phyloP scores from a whole-genome alignment of 768 basidiomycete genomes.

The Lactifluus piperatus region DNA sequence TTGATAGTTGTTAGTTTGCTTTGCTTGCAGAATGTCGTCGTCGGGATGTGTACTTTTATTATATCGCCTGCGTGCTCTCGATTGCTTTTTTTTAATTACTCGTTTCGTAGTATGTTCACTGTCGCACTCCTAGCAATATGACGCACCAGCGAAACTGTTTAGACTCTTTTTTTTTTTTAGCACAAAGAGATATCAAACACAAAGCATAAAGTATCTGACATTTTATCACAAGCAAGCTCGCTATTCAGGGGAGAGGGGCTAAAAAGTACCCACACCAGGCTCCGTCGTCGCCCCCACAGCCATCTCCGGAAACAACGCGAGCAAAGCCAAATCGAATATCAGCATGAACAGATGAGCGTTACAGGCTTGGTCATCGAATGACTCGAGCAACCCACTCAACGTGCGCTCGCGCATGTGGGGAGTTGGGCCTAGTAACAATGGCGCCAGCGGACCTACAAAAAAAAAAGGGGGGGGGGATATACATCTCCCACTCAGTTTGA shows the following conservation, averaged over 20 bases:
- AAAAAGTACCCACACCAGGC: neutral
- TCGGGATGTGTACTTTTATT: slow-evolving; percentile 7
- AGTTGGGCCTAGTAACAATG: slow-evolving; percentile 47
- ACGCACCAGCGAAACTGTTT: neutral
- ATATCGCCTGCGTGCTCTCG: no score
- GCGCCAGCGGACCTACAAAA: slow-evolving; percentile 33
- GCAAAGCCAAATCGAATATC: slow-evolving; percentile 63
- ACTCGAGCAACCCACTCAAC: slow-evolving; percentile 48
- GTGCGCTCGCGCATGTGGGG: slow-evolving; percentile 33
- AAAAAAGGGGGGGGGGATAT: no score
- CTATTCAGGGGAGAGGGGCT: neutral
- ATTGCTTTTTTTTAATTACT: neutral
- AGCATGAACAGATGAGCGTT: slow-evolving; percentile 74
- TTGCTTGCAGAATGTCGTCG: neutral
- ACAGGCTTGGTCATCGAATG: slow-evolving; percentile 52
- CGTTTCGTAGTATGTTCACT: neutral
- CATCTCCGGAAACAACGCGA: slow-evolving; percentile 74
- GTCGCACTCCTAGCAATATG: neutral
- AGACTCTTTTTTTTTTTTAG: no score
- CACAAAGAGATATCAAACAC: no score
- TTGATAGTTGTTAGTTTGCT: no score
- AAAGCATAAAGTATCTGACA: neutral
- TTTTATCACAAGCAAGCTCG: neutral
- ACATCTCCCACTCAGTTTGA: neutral
- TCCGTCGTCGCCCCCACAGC: slow-evolving; percentile 25